These are phyloP conservation scores for Raphanus sativus DNA, from an alignment of 345 rosid species.

Conservation along the genomic window DNA sequence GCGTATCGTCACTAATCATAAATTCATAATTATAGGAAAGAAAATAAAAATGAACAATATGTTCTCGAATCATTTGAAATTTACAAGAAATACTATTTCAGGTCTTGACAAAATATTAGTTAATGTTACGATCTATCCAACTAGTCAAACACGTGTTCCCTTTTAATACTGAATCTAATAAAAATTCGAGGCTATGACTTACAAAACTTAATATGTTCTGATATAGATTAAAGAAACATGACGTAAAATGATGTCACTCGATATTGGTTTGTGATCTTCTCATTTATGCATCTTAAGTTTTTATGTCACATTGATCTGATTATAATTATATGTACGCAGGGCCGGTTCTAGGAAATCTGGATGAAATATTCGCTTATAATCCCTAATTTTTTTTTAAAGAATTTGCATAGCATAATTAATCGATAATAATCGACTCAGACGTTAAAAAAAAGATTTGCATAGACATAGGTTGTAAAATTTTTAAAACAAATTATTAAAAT, in stretches of 20 bases:
- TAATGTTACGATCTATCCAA: not conserved
- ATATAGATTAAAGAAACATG: not conserved
- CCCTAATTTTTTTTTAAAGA: too few relatives aligned
- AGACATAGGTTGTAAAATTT: too few relatives aligned
- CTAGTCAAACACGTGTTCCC: not conserved
- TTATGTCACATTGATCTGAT: not conserved
- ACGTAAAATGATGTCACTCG: not conserved
- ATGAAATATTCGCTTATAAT: too few relatives aligned
- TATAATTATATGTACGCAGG: not conserved
- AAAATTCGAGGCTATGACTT: not conserved
- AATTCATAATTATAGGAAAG: not conserved
- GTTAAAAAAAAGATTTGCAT: too few relatives aligned
- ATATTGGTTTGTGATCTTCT: not conserved
- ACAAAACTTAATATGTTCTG: not conserved
- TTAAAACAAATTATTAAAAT: too few relatives aligned
- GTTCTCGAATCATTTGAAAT: not conserved
- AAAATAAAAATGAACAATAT: not conserved
- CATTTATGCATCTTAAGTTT: not conserved
- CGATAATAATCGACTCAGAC: too few relatives aligned
- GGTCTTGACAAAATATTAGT: not conserved
- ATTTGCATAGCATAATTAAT: too few relatives aligned
- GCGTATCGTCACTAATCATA: slow-evolving; percentile 1
- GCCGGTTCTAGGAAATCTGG: too few relatives aligned
- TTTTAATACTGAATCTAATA: not conserved
- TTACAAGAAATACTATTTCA: not conserved